phyloP scores from a whole-genome alignment of 148 eudicot genomes.

The Cornus florida region DNA sequence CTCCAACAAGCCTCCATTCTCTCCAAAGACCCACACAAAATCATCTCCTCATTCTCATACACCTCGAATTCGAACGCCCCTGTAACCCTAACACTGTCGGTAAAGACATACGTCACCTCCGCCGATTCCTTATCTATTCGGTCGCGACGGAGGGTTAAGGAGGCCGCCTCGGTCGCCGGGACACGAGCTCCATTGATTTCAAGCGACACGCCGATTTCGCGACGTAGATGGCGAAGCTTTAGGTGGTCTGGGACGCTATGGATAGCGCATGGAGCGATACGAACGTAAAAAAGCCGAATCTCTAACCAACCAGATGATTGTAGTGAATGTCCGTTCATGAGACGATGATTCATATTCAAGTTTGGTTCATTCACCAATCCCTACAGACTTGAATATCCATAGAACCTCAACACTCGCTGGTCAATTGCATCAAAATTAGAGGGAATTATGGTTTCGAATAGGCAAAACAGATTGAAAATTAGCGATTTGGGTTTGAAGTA shows the following conservation, averaged over 20 bases:
- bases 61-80: constrained; percentile 83
- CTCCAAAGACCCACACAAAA: constrained; percentile 73
- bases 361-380: constrained; percentile 16
- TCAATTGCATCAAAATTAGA: background rate
- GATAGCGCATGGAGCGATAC: constrained; percentile 61
- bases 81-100: constrained; percentile 59
- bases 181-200: constrained; percentile 66
- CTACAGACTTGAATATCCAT: constrained; percentile 23
- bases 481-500: too few species aligned
- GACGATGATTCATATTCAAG: constrained; percentile 25
- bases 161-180: constrained; percentile 46
- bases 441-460: background rate
- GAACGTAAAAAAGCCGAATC: constrained; percentile 76
- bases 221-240: constrained; percentile 58
- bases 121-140: constrained; percentile 57
- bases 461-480: too few species aligned
- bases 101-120: constrained; percentile 78
- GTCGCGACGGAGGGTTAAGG: constrained; percentile 55
- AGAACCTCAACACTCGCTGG: background rate
- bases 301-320: constrained; percentile 56
- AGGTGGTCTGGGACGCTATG: constrained; percentile 54
- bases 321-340: constrained; percentile 29
- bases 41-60: constrained; percentile 48
- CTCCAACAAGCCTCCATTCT: constrained; percentile 52
- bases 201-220: constrained; percentile 49